These are phyloP conservation scores for Fusarium lyarnte DNA, from an alignment of 2,329 filamentous ascomycete genomes.

Conservation along the genomic window DNA sequence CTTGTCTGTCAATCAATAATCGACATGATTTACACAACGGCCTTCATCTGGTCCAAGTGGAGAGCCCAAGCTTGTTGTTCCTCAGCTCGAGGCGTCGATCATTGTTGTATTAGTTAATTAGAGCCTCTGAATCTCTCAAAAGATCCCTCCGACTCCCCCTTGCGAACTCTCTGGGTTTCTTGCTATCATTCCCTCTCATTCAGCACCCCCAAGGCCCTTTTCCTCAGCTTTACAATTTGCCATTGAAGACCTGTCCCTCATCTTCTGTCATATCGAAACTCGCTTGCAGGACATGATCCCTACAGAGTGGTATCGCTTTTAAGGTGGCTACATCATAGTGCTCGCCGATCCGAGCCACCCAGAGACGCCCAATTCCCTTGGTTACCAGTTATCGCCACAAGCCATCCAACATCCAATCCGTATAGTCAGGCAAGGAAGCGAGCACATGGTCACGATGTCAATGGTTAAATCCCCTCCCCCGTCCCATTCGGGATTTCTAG, in stretches of 20 bases:
- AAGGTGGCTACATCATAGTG: conserved; percentile 43
- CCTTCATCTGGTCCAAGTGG: conserved; percentile 25
- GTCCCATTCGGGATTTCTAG: conserved; percentile 23
- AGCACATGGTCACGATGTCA: conserved; percentile 30
- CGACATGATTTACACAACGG: conserved; percentile 23
- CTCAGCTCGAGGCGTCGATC: conserved; percentile 33
- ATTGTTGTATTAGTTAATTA: conserved; percentile 29
- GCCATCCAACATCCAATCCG: conserved; percentile 16
- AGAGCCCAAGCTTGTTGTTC: conserved; percentile 20
- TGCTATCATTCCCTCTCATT: neutral
- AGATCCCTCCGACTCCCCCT: neutral
- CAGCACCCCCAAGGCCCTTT: neutral
- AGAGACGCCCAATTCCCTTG: conserved; percentile 15
- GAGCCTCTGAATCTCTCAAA: conserved; percentile 15
- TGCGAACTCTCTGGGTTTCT: neutral
- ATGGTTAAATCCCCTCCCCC: conserved; percentile 34
- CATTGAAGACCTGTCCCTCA: neutral
- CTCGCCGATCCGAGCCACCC: conserved; percentile 38
- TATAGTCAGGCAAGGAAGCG: conserved; percentile 1
- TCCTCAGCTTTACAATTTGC: conserved; percentile 7
- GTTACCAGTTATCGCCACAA: conserved; percentile 30
- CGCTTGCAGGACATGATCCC: conserved; percentile 38
- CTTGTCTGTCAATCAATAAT: conserved; percentile 17
- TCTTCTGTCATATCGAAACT: conserved; percentile 18
- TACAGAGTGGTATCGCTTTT: conserved; percentile 36